Evolutionary conservation across 2,329 filamentous ascomycete species (phyloP), one percentile per base, ranked within the genome.

Genomic region (Fusarium pilosicola): DNA sequence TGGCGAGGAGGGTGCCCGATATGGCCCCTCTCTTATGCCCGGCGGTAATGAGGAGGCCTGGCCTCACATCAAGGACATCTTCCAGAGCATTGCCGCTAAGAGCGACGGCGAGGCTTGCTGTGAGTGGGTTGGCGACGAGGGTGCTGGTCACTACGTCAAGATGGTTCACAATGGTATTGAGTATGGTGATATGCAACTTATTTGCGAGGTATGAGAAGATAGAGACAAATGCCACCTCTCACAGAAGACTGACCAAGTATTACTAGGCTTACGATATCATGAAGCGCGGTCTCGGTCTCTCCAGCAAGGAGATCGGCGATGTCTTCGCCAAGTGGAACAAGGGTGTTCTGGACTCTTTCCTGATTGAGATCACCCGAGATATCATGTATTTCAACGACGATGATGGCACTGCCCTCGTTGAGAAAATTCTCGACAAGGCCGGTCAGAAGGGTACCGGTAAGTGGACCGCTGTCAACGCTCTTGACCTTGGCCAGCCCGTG

Each of bases 151-250:
- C 92, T 99, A 98, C 90, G 96, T 99, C 89, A 99, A 99, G 94
- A 99, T 99, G 96, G 96, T 99, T 75, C 96, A 99, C 93, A 99
- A 99, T 88, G 96, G 96, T 90, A 99, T 99, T 81, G 96, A 99
- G 88, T 99, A 99, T 85, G 96, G 96, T 91, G 96, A 99, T 88
- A 99, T 99, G 96, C 96, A 99, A 90, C 90, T 99, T 82, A 99
- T 99, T 84, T 97, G 93, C 86, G 96, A 99, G 92, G 96, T 97
- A 87, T 80, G 90, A 66, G 41, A 54, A 32, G 45, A 26, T 28
- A 15, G 20, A 38, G 42, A 39, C 5, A 11, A 8, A 6, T 9
- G 12, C 32, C 32, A 13, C 44, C 20, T 41, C 34, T 22, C 36
- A 51, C 38, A 20, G 7, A 55, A 32, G 39, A 38, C 76, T 81